Base-by-base conservation (phyloP, 1,284 basidiomycete species). In the Ganoderma boninense region DNA sequence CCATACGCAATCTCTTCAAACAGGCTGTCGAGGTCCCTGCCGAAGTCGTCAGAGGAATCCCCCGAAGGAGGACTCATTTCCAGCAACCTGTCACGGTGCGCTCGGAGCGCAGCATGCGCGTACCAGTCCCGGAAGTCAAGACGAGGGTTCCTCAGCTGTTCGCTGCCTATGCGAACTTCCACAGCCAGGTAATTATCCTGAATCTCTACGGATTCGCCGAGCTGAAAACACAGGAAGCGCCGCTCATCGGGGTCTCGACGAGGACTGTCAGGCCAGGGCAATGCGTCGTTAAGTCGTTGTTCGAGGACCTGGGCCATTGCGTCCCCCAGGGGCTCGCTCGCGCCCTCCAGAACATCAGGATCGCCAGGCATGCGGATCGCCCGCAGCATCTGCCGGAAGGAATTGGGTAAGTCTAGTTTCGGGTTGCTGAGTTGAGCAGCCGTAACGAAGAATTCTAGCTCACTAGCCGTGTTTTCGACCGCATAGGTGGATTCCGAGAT, bases 281-380 rank as follows among this genome's bases (percentile, higher is more conserved):
- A 20, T 4, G 20, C 20, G 20, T 49, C 46, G 6, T n/a, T 49
- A 20, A 49, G 46, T 18, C 46, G 46, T 3, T 5, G 20, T 20
- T 44, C 46, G 1, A 49, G 46, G n/a, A 49, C 46, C 2, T 10
- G 4, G 2, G 46, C 46, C 46, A 49, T 49, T 0, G 23, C 20
- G n/a, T 13, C 14, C 2, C 18, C 54, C 2, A 23, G 20, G 0
- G 35, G 38, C 49, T 32, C 46, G 20, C 54, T 6, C 44, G 60
- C 10, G 16, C 18, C 18, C 64, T 64, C 35, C 65, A 62, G 7
- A 35, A 60, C 20, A 70, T 66, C 8, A n/a, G 46, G 46, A 8
- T 49, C 46, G 7, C 46, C 46, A 20, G 5, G 66, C 67, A 10
- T 1, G 0, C 46, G n/a, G 20, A 49, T 4, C 8, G 46, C 7